Conservation (phyloP, 805 yeast genomes). For the Candida nitratophila region DNA sequence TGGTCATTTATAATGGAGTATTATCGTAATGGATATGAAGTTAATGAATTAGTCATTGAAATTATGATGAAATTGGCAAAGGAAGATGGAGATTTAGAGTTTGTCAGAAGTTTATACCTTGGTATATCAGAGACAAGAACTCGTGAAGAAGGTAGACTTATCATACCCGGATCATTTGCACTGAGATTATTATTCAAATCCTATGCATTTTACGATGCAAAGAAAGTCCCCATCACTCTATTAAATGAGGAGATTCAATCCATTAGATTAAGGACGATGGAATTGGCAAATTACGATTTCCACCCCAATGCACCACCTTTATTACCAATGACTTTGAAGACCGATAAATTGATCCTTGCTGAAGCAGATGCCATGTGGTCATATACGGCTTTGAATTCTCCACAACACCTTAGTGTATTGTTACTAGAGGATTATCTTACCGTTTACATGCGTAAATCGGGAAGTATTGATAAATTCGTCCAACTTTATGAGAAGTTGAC, state of each 20-base stretch:
- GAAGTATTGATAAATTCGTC: conserved; percentile 27
- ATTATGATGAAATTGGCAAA: conserved; percentile 74
- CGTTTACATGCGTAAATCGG: conserved; percentile 32
- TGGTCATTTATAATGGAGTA: conserved; percentile 76
- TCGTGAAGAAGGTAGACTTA: conserved; percentile 7
- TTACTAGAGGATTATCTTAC: conserved; percentile 46
- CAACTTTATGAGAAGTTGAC: conserved; percentile 30
- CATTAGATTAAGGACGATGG: conserved; percentile 32
- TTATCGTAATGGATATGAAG: conserved; percentile 30
- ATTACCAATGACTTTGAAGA: conserved; percentile 42
- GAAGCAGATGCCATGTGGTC: conserved; percentile 79
- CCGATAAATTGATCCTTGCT: conserved; percentile 41
- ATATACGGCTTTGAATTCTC: conserved; percentile 37
- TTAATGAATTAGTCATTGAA: conserved; percentile 43
- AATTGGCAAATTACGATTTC: conserved; percentile 23
- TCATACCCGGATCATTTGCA: conserved; percentile 16
- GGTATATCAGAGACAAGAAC: conserved; percentile 19
- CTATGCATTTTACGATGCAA: conserved; percentile 20
- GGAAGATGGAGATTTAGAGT: conserved; percentile 66
- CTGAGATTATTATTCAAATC: conserved; percentile 39
- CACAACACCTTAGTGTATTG: conserved; percentile 34
- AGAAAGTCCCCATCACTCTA: conserved; percentile 22
- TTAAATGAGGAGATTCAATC: conserved; percentile 33
- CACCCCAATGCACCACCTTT: conserved; percentile 57
- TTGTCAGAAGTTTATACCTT: conserved; percentile 61